Evolutionary conservation across 2,329 filamentous ascomycete species (phyloP), one percentile per base, ranked within the genome.

Genomic region (Trichophyton mentagrophytes): DNA sequence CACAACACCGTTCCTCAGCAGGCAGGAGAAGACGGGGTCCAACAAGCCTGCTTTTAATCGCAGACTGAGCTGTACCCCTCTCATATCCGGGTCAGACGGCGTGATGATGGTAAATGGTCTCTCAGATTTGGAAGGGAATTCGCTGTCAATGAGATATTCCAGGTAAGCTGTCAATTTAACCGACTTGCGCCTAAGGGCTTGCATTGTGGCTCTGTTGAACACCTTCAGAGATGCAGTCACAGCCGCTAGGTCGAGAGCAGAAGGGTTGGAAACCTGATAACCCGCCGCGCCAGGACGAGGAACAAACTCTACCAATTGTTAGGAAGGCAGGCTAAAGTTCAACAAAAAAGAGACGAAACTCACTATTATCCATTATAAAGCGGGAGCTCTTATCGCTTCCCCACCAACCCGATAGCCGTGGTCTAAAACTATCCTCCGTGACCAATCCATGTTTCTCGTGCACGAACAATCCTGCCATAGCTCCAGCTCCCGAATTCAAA

Each of bases 261-360:
- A 89, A 1, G 88, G 89, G 71, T 96, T 96, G 58, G 86, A 89
- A n/a, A 92, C 72, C 72, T 95, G 89, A 73, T 84, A 96, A 3
- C 90, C 90, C 38, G 80, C 84, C 0, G 90, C 91, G 44, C 91
- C 90, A 1, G 82, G 76, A 6, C 88, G 88, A 3, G 90, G 89
- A 46, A 85, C 77, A 73, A 95, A 95, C 61, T 79, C 71, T 79
- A 69, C 57, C 55, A 30, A 22, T 25, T 33, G 40, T 30, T 57
- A 22, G 22, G 20, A 17, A 17, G 40, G 51, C 22, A 15, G 38
- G 47, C n/a, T 38, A 15, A 3, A 17, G 9, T 6, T n/a, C 11
- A 20, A 15, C 13, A n/a, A 27, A 3, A 58, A 17, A n/a, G 6
- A 27, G 53, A 9, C n/a, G 67, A 22, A 51, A 63, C 68, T 63